Conservation (phyloP, 148 eudicot genomes). For the Rhododendron vialii region DNA sequence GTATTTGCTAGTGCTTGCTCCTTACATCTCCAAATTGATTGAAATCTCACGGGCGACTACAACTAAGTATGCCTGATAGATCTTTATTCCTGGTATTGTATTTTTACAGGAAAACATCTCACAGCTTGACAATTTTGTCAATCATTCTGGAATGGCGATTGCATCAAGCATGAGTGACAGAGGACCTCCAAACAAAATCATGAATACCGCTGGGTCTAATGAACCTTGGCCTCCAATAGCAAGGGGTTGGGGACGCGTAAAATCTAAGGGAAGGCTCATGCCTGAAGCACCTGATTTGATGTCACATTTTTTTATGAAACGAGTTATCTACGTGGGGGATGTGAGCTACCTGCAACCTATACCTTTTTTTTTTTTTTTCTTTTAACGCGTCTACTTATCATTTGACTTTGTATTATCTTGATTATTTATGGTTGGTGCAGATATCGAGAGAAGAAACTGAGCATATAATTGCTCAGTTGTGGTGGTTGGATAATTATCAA, state of each 20-base stretch:
- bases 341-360: constrained; percentile 28
- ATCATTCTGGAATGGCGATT: constrained; percentile 66
- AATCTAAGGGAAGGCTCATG: constrained; percentile 60
- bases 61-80: neutral
- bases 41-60: neutral
- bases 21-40: neutral
- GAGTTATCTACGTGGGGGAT: constrained; percentile 74
- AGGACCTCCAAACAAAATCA: constrained; percentile 64
- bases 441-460: constrained; percentile 80
- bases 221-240: constrained; percentile 8
- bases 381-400: neutral
- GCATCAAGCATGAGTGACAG: constrained; percentile 41
- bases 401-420: neutral
- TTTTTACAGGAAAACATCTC: constrained; percentile 64
- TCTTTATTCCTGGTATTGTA: neutral
- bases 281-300: constrained; percentile 89
- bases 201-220: constrained; percentile 28
- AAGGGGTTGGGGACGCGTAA: constrained; percentile 40
- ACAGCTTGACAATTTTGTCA: constrained; percentile 50
- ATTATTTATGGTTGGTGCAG: constrained; percentile 38
- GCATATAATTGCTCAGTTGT: constrained; percentile 81
- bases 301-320: constrained; percentile 65
- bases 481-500: constrained; percentile 79
- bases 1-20: constrained; percentile 3
- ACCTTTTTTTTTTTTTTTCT: neutral